Evolutionary conservation across 2,329 filamentous ascomycete species (phyloP), one percentile per base, ranked within the genome.

Genomic region (Samsoniella hepiali): DNA sequence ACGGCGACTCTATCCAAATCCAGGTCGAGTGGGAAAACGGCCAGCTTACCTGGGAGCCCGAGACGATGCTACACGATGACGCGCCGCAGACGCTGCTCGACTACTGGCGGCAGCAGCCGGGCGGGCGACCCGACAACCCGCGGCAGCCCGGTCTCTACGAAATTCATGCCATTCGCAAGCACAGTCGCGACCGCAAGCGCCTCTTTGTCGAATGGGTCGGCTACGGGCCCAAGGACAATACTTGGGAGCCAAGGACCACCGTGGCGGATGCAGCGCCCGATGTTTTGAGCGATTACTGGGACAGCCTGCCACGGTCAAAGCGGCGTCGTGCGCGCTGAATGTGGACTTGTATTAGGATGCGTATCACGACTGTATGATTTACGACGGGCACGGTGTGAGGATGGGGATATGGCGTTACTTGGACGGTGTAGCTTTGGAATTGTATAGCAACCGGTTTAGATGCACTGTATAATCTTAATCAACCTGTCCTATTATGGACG

Each of bases 11-110:
- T 10, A 69, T 77, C 0, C 67, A 76, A 29, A 67, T 77, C 5
- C 59, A 68, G 8, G 70, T 95, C 5, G 66, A 73, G 31, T 77
- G 75, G 75, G 69, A 69, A 7, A 45, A 60, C 2, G 70, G 72
- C 27, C 64, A 70, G 3, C 49, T 55, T 3, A 77, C 74, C 1
- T 77, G 75, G 75, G 73, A 75, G 55, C 68, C 70, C 10, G 75
- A 77, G 58, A 64, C 67, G 9, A 69, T 68, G 42, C 65, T 77
- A 22, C 75, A 77, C 54, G 63, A 68, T 32, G 75, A 77, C 54
- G 70, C 69, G 32, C 73, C 68, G 7, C 59, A 71, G 0, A 65
- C 67, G 0, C 70, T 77, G 6, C 69, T 77, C 27, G 66, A 63
- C 4, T 77, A 73, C 65, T 77, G 75, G 75, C 57, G 69, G 45